phyloP scores from a whole-genome alignment of 2,329 filamentous ascomycete genomes.

The Colletotrichum higginsianum region DNA sequence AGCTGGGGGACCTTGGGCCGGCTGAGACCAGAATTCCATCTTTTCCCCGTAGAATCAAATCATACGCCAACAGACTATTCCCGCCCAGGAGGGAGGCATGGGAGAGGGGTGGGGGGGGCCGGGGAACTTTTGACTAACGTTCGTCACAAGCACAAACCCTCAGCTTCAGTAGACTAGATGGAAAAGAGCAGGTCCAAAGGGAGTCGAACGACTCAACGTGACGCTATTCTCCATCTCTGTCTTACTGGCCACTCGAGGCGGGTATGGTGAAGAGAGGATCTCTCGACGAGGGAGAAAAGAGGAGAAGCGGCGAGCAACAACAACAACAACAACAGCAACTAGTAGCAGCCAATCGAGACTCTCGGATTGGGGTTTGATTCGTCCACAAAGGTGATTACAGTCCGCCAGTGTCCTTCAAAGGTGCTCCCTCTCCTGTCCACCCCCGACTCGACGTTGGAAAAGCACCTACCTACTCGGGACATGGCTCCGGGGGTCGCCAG shows the following conservation, averaged over 20 bases:
- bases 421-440: too few species aligned
- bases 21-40: slow-evolving; percentile 2
- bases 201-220: not conserved
- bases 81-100: slow-evolving; percentile 2
- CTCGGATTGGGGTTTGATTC: not conserved
- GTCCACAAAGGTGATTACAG: not conserved
- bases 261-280: slow-evolving; percentile 14
- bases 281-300: not conserved
- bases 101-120: not conserved
- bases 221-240: not conserved
- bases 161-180: slow-evolving; percentile 24
- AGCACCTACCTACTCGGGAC: slow-evolving; percentile 42
- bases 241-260: not conserved
- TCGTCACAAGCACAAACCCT: slow-evolving; percentile 22
- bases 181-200: slow-evolving; percentile 38
- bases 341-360: slow-evolving; percentile 6
- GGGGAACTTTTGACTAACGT: slow-evolving; percentile 26
- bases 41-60: not conserved
- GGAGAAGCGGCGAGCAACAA: not conserved
- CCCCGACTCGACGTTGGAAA: slow-evolving; percentile 19
- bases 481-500: slow-evolving; percentile 37
- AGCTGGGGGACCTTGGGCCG: not conserved
- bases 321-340: slow-evolving; percentile 3
- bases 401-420: not conserved
- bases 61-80: slow-evolving; percentile 2